These are phyloP conservation scores for Cercospora janseana DNA, from an alignment of 2,329 filamentous ascomycete species.

Conservation along the genomic window DNA sequence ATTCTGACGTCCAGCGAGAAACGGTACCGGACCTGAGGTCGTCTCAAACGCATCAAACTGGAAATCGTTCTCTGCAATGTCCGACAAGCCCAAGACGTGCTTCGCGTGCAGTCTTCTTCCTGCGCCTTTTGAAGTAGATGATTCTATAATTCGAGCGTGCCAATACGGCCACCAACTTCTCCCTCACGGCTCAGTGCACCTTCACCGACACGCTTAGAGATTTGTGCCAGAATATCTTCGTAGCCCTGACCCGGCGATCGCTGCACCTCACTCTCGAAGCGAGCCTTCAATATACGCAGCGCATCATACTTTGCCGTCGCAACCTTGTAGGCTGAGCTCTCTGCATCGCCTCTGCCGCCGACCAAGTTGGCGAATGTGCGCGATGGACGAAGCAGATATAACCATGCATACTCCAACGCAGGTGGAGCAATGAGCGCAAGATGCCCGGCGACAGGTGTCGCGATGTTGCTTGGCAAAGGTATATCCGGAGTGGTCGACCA, in stretches of 20 bases:
- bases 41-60: neutral
- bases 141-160: conserved; percentile 44
- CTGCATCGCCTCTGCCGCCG: conserved; percentile 55
- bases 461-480: conserved; percentile 41
- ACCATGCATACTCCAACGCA: conserved; percentile 52
- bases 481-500: conserved; percentile 45
- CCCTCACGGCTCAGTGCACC: conserved; percentile 45
- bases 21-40: neutral
- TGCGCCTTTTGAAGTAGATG: too few species aligned
- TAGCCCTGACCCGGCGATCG: conserved; percentile 34
- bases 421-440: conserved; percentile 54
- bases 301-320: conserved; percentile 59
- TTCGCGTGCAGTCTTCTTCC: too few species aligned
- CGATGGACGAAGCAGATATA: conserved; percentile 57
- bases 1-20: neutral
- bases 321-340: conserved; percentile 58
- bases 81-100: neutral
- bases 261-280: conserved; percentile 42
- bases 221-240: conserved; percentile 44
- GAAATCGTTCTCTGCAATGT: neutral
- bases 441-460: conserved; percentile 43
- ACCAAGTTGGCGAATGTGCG: conserved; percentile 59
- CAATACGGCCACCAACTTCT: conserved; percentile 46
- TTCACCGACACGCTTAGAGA: conserved; percentile 44
- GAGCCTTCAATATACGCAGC: conserved; percentile 49